These are phyloP conservation scores for Globisporangium carolinianum DNA, from an alignment of 352 stramenopile genomes.

Conservation along the genomic window DNA sequence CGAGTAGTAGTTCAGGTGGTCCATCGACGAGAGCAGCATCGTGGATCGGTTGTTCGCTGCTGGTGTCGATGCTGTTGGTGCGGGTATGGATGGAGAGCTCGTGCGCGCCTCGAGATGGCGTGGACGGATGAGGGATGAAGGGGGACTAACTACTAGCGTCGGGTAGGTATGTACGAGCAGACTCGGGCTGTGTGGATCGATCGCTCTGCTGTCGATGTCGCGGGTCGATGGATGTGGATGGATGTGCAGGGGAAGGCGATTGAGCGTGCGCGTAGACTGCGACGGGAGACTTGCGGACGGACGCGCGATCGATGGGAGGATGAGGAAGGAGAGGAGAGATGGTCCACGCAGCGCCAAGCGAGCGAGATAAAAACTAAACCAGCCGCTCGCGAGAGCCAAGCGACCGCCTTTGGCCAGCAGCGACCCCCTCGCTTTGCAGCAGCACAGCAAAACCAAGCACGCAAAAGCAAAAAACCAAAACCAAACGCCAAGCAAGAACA, in stretches of 20 bases:
- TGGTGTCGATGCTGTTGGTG: background rate
- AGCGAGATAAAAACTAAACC: constrained; percentile 20
- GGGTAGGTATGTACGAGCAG: no score
- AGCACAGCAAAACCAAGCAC: background rate
- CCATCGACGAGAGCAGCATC: constrained; percentile 79
- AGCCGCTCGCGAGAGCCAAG: background rate
- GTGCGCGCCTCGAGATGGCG: no score
- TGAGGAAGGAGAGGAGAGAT: no score
- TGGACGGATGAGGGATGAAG: no score
- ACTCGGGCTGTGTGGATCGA: no score
- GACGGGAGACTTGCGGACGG: constrained; percentile 1
- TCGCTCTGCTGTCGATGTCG: no score
- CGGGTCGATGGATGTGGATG: background rate
- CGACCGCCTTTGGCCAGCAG: background rate
- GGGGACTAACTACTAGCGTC: no score
- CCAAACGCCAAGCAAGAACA: no score
- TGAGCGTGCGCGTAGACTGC: background rate
- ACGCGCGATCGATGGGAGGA: background rate
- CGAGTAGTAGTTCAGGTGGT: constrained; percentile 79
- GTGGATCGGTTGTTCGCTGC: constrained; percentile 1
- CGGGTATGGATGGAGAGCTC: no score
- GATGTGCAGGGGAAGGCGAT: background rate
- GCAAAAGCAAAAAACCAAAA: no score
- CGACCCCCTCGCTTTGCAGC: background rate
- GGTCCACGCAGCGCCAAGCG: constrained; percentile 5